Percentiles rank a stretch among this genome's conserved stretches.
These are phyloP conservation scores for Cladosporium halotolerans DNA, from an alignment of 2,329 filamentous ascomycete species.

Conservation along the genomic window DNA sequence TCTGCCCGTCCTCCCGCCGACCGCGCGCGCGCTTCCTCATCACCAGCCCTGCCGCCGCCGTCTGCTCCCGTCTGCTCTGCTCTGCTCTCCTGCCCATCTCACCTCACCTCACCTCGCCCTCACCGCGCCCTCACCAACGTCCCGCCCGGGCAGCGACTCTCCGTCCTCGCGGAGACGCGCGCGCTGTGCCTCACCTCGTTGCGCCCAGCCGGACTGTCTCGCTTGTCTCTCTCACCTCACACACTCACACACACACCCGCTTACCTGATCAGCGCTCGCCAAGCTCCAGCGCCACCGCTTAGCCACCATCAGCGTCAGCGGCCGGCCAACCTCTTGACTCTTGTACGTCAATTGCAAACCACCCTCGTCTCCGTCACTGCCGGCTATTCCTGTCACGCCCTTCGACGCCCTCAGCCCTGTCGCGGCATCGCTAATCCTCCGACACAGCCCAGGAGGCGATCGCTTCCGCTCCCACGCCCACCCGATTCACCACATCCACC, in stretches of 20 bases:
- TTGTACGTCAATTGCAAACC: constrained; percentile 9
- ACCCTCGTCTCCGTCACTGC: background rate
- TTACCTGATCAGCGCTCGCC: constrained; percentile 6
- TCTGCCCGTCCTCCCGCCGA: background rate
- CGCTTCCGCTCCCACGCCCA: background rate
- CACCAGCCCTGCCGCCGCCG: constrained; percentile 6
- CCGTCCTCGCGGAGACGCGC: background rate
- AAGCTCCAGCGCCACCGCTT: constrained; percentile 4
- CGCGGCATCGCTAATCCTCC: constrained; percentile 1
- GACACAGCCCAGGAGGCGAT: background rate
- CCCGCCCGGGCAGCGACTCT: background rate
- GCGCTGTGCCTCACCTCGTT: background rate
- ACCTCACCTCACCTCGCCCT: background rate
- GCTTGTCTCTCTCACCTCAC: background rate
- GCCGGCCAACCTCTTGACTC: constrained; percentile 5
- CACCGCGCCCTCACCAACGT: background rate
- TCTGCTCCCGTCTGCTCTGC: background rate
- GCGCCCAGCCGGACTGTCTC: too few species aligned
- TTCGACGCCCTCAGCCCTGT: background rate
- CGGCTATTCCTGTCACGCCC: background rate
- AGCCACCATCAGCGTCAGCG: constrained; percentile 9
- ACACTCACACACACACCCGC: background rate
- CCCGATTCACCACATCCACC: constrained; percentile 1
- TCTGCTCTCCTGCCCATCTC: background rate
- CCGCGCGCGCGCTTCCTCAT: background rate